These are phyloP conservation scores for Secale cereale DNA, from an alignment of 176 grass and related monocot species.

Conservation along the genomic window DNA sequence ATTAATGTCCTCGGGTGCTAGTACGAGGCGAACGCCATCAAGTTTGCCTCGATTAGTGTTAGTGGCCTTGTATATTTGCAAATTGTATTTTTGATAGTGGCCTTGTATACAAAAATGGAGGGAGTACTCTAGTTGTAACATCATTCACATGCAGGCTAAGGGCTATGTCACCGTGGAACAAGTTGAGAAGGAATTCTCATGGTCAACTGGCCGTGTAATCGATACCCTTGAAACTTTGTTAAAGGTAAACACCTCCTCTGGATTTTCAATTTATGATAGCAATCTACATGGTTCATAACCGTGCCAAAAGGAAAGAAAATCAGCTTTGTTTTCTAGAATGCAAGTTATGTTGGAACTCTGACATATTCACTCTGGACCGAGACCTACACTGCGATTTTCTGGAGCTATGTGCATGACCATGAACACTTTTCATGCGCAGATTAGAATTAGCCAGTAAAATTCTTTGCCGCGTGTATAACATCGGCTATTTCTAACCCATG, in stretches of 20 bases:
- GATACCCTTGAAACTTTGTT: constrained; percentile 87
- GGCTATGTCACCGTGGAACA: constrained; percentile 84
- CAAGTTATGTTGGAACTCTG: not conserved
- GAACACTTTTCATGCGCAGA: not conserved
- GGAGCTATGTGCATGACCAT: not conserved
- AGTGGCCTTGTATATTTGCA: too few species aligned
- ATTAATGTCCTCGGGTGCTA: too few species aligned
- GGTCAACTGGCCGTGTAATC: constrained; percentile 67
- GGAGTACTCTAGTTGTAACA: constrained; percentile 5
- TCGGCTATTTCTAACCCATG: not conserved
- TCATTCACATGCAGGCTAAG: constrained; percentile 54
- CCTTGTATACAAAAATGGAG: too few species aligned
- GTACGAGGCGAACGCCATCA: too few species aligned
- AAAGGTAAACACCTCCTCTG: constrained; percentile 54
- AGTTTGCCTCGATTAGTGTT: too few species aligned
- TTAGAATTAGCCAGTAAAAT: not conserved
- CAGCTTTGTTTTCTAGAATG: not conserved
- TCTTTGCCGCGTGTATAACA: not conserved
- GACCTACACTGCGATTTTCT: not conserved
- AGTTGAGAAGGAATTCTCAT: constrained; percentile 69
- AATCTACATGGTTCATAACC: not conserved
- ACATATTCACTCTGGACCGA: not conserved
- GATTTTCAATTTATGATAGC: not conserved
- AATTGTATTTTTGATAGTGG: too few species aligned
- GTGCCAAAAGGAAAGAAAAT: not conserved